These are phyloP conservation scores for Effrenium voratum DNA, from an alignment of 73 alveolate species.

Conservation along the genomic window DNA sequence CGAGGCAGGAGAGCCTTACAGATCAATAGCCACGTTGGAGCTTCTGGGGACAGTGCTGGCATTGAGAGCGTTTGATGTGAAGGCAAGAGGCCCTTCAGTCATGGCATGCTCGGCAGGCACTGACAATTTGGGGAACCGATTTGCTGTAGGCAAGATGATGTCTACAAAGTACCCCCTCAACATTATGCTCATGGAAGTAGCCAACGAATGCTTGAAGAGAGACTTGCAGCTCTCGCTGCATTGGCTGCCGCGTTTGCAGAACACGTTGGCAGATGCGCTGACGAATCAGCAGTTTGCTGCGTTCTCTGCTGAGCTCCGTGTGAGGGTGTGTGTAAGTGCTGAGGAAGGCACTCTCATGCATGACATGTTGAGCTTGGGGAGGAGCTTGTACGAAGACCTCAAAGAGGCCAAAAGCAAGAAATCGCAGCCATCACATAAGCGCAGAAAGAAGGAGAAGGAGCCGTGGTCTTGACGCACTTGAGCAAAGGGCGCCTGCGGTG, in stretches of 20 bases:
- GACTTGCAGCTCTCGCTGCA: neutral
- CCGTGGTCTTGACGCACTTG: too few species aligned
- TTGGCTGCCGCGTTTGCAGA: slow-evolving; percentile 36
- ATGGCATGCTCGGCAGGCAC: slow-evolving; percentile 25
- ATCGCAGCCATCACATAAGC: too few species aligned
- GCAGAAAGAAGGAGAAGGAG: too few species aligned
- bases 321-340: neutral
- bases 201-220: neutral
- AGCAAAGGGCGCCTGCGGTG: too few species aligned
- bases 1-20: neutral
- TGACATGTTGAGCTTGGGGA: neutral
- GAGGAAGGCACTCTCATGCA: neutral
- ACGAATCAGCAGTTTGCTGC: neutral
- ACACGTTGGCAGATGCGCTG: slow-evolving; percentile 23
- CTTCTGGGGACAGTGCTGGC: slow-evolving; percentile 11
- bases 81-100: neutral
- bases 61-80: neutral
- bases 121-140: slow-evolving; percentile 11
- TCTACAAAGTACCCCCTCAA: slow-evolving; percentile 12
- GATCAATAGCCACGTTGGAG: slow-evolving; percentile 34
- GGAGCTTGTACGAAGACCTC: neutral
- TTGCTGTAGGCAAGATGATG: neutral
- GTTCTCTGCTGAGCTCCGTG: neutral
- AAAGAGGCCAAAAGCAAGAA: too few species aligned
- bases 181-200: slow-evolving; percentile 1